These are phyloP conservation scores for Neonectria coccinea DNA, from an alignment of 2,329 filamentous ascomycete genomes.

Conservation along the genomic window DNA sequence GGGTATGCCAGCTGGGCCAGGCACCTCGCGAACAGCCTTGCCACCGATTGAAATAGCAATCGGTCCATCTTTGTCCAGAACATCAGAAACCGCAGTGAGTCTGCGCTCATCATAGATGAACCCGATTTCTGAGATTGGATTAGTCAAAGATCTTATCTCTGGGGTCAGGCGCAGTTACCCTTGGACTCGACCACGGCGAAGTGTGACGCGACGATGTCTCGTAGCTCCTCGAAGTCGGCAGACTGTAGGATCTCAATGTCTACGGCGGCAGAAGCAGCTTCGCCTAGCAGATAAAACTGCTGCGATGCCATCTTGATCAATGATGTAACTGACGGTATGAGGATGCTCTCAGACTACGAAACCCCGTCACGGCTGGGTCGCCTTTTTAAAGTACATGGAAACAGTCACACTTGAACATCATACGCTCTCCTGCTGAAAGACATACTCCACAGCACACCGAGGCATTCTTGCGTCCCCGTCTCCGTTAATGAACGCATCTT, in stretches of 20 bases:
- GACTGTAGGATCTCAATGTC: constrained; percentile 53
- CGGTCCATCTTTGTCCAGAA: constrained; percentile 41
- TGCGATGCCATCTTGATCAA: constrained; percentile 49
- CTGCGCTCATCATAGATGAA: constrained; percentile 51
- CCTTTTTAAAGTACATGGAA: constrained; percentile 11
- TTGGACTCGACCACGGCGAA: constrained; percentile 58
- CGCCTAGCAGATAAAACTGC: constrained; percentile 57
- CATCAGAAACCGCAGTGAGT: neutral
- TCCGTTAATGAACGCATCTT: no score
- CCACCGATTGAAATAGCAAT: constrained; percentile 62
- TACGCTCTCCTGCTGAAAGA: no score
- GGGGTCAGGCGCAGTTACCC: constrained; percentile 42
- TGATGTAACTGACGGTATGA: neutral
- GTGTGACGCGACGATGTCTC: constrained; percentile 55
- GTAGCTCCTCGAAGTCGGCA: constrained; percentile 52
- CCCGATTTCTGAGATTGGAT: constrained; percentile 49
- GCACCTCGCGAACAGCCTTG: constrained; percentile 60
- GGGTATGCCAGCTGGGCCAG: constrained; percentile 61
- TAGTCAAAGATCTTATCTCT: no score
- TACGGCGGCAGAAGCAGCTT: constrained; percentile 51
- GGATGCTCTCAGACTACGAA: constrained; percentile 36
- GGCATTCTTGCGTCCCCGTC: no score
- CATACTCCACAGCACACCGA: no score
- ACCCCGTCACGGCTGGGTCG: constrained; percentile 36
- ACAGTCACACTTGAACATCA: neutral